These are phyloP conservation scores for Colletotrichum liaoningense DNA, from an alignment of 2,329 filamentous ascomycete genomes.

Conservation along the genomic window DNA sequence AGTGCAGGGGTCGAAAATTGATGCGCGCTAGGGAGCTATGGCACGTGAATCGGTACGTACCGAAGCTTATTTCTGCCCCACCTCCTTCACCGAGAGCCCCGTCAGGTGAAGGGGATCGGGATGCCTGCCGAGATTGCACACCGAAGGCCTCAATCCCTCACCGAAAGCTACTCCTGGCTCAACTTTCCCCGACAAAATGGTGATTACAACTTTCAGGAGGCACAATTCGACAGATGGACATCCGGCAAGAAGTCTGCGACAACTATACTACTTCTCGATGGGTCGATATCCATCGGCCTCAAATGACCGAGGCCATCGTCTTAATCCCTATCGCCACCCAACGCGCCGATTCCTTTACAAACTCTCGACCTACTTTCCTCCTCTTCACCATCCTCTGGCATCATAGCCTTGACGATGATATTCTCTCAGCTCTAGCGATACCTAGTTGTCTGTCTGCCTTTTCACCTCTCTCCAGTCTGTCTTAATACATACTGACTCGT, in stretches of 20 bases:
- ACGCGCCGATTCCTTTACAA: background rate
- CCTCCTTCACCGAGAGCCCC: background rate
- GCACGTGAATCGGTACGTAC: conserved; percentile 10
- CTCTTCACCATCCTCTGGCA: background rate
- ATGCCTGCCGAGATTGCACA: too few relatives aligned
- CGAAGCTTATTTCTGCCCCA: background rate
- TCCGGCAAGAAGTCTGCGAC: background rate
- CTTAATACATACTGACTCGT: background rate
- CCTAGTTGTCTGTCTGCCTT: background rate
- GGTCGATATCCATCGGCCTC: background rate
- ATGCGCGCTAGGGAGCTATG: background rate
- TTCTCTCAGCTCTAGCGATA: background rate
- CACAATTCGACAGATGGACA: background rate
- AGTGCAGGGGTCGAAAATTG: background rate
- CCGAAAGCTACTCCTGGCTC: too few relatives aligned
- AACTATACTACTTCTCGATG: background rate
- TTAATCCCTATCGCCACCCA: background rate
- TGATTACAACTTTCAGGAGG: background rate
- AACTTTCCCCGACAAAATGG: background rate
- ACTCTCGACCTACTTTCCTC: background rate
- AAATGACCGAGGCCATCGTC: background rate
- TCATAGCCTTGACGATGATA: background rate
- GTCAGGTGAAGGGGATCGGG: too few relatives aligned
- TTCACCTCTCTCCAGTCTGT: background rate
- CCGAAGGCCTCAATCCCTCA: too few relatives aligned